A percentile compares a stretch with the other conserved stretches of the same genome.
Conservation (phyloP, 345 rosid species). For the Boechera stricta region DNA sequence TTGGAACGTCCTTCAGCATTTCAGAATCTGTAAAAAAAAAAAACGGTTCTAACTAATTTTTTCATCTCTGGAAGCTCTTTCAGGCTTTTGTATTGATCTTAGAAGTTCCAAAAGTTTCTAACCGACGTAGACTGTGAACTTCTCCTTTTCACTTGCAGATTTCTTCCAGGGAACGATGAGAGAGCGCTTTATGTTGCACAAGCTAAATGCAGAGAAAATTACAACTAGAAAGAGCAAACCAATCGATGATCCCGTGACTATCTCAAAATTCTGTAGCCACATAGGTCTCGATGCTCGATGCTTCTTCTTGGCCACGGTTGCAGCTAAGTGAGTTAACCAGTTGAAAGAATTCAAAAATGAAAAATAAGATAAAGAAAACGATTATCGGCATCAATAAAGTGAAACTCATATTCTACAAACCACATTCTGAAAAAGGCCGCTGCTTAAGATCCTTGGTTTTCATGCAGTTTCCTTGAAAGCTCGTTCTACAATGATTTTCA, state of each 20-base stretch:
- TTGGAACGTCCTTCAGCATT: slow-evolving; percentile 72
- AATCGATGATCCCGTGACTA: slow-evolving; percentile 74
- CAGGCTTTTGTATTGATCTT: slow-evolving; percentile 1
- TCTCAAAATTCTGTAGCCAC: slow-evolving; percentile 85
- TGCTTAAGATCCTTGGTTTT: slow-evolving; percentile 62
- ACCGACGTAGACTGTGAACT: slow-evolving; percentile 74
- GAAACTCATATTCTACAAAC: slow-evolving; percentile 49
- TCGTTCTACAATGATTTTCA: slow-evolving; percentile 54
- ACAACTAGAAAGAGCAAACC: slow-evolving; percentile 72
- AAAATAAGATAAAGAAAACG: neutral
- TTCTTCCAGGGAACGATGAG: slow-evolving; percentile 95
- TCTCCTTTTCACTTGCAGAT: slow-evolving; percentile 74
- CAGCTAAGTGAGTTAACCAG: slow-evolving; percentile 36
- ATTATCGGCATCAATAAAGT: neutral
- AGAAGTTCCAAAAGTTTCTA: slow-evolving; percentile 36
- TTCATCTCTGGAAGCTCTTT: slow-evolving; percentile 20
- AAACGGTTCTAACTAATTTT: neutral
- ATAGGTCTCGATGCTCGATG: slow-evolving; percentile 61
- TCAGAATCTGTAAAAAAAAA: slow-evolving; percentile 65
- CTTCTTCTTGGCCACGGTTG: slow-evolving; percentile 48
- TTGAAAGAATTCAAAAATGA: slow-evolving; percentile 1
- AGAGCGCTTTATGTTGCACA: slow-evolving; percentile 71
- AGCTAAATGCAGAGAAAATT: slow-evolving; percentile 56
- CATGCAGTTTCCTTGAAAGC: slow-evolving; percentile 95
- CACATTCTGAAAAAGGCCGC: slow-evolving; percentile 73